Evolutionary conservation across 2,329 filamentous ascomycete genomes (phyloP), one percentile per base, ranked within the genome.

Genomic region (Phaeosphaeria sp.): DNA sequence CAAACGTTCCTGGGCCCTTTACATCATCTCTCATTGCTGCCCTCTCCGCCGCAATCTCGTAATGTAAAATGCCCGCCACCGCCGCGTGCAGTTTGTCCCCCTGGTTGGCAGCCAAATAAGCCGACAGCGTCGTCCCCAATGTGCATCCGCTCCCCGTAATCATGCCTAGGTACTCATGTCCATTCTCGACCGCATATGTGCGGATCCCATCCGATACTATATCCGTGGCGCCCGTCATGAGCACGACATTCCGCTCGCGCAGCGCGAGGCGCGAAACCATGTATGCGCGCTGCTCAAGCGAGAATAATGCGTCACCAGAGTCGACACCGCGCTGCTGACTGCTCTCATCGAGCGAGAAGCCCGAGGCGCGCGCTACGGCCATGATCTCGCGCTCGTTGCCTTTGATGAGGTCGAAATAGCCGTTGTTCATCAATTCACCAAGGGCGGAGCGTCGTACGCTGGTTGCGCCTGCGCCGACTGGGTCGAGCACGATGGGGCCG

Each of bases 361-460:
- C 90, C 41, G 66, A 69, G 1, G 72, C 68, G 3, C 62, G 55
- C 10, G 84, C 85, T 0, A 94, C 87, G 2, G 90, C 88, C 48
- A 85, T 82, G 60, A 98, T 93, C 77, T 98, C 95, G 53, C 90
- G 88, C 73, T 96, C 92, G 77, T 98, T 98, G 49, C 94, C 94
- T 75, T 98, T 98, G 78, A 98, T 93, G 43, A 97, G 83, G 75
- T 92, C 87, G 68, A 96, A 91, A 75, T 91, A 91, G 41, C 92
- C 93, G 2, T 82, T 84, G 0, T 85, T 81, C 71, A 97, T 83
- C 39, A 98, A 85, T 1, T 83, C 83, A 57, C 87, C 86, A 25
- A 94, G 87, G 0, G 92, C 90, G 1, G 85, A 81, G 50, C 89
- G 86, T 13, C 95, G 87, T 46, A 94, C 83, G 6, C 84, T 72